These are phyloP conservation scores for Zasmidium cellare DNA, from an alignment of 2,329 filamentous ascomycete species.

Conservation along the genomic window DNA sequence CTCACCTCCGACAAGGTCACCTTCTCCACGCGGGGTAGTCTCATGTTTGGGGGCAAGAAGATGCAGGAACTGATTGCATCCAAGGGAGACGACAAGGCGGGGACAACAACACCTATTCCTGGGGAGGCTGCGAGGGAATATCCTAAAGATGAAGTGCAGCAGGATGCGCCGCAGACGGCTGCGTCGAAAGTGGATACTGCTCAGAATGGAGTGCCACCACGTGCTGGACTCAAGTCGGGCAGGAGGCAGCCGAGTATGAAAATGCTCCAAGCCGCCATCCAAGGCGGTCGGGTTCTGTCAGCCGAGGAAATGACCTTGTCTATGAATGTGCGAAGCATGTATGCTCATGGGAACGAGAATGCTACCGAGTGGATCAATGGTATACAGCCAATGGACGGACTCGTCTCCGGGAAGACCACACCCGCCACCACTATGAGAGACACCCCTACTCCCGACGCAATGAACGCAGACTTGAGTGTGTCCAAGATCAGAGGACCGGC, in stretches of 20 bases:
- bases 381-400: conserved; percentile 6
- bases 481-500: conserved; percentile 4
- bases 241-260: conserved; percentile 36
- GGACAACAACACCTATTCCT: conserved; percentile 7
- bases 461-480: conserved; percentile 5
- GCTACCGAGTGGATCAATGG: conserved; percentile 44
- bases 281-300: conserved; percentile 54
- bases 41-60: conserved; percentile 56
- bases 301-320: conserved; percentile 64
- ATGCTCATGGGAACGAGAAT: conserved; percentile 60
- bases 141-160: not conserved
- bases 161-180: not conserved
- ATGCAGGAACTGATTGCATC: conserved; percentile 36
- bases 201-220: not conserved
- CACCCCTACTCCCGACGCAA: conserved; percentile 10
- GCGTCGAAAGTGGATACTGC: not conserved
- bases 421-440: conserved; percentile 12
- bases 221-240: conserved; percentile 24
- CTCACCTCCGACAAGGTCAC: conserved; percentile 53
- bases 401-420: conserved; percentile 9
- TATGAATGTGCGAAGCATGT: conserved; percentile 64
- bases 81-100: conserved; percentile 21
- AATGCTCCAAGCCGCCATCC: conserved; percentile 37
- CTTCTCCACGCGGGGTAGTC: conserved; percentile 62
- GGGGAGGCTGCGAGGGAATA: not conserved